phyloP scores from a whole-genome alignment of 108 stramenopile species.

The Aurantiochytrium sp. region DNA sequence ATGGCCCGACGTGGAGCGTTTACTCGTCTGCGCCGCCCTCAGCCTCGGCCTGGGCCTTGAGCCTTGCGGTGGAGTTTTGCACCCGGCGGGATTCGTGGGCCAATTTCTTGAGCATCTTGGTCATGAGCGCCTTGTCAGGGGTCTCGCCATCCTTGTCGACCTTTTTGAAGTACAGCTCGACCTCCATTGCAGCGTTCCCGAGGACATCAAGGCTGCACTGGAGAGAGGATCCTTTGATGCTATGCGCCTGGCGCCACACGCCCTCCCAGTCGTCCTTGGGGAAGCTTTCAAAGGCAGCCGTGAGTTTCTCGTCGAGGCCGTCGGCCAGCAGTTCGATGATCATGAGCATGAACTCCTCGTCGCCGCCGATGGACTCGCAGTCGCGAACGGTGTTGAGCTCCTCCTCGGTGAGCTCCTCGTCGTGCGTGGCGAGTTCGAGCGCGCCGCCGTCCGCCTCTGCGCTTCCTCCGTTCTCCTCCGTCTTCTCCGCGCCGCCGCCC shows the following conservation, averaged over 20 bases:
- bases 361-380: slow-evolving; percentile 15
- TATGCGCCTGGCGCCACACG: neutral
- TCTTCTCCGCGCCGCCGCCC: too few relatives aligned
- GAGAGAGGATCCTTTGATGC: neutral
- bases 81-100: neutral
- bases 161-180: neutral
- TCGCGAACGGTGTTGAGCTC: neutral
- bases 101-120: neutral
- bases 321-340: neutral
- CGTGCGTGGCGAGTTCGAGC: neutral
- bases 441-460: neutral
- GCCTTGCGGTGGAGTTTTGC: neutral
- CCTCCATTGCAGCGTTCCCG: neutral
- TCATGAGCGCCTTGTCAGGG: neutral
- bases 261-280: slow-evolving; percentile 2
- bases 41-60: neutral
- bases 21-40: neutral
- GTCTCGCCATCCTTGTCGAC: neutral
- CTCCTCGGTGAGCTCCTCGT: slow-evolving; percentile 1
- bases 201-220: neutral
- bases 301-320: neutral
- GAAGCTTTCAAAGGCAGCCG: neutral
- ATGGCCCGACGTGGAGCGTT: too few relatives aligned
- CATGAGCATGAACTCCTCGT: neutral
- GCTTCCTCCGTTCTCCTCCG: too few relatives aligned